Evolutionary conservation across 768 basidiomycete species (phyloP), one percentile per base, ranked within the genome.

Genomic region (Trametes meyenii): DNA sequence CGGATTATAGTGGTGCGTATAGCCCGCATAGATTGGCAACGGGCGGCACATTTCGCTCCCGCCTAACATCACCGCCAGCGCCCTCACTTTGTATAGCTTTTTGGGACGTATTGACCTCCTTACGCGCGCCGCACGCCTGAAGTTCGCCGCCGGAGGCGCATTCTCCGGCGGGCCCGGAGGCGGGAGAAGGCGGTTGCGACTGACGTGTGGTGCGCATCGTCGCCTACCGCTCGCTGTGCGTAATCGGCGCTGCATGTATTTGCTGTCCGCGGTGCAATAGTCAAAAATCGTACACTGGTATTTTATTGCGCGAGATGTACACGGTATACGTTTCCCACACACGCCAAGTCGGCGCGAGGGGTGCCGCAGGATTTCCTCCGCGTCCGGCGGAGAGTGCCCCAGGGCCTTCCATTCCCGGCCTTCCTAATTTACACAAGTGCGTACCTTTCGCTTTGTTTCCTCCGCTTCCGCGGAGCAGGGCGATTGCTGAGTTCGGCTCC

Each of bases 331-430:
- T 19, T 56, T 56, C 55, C 45, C 55, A 56, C 55, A 46, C 44
- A 48, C 19, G 55, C 55, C 55, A 38, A 39, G 46, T 50, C 50
- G 57, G 39, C 29, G 11, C 24, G 12, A 13, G 3, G 49, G 39
- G 49, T 49, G 57, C 57, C 51, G 49, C 21, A 23, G 48, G 16
- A 44, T 40, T 23, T 29, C 29, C 49, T 58, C 57, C 57, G 57
- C 57, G 40, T 14, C 26, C 24, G 57, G 57, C 57, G 57, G 57
- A 58, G n/a, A 33, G 35, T 40, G 19, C 45, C 24, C 21, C 36
- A 42, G 40, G 39, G n/a, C 40, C 57, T 58, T 58, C 57, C 57
- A 58, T 58, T 58, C 39, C 39, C 42, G n/a, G 40, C 49, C 42
- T 58, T 51, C 57, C 57, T 39, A 36, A 29, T 44, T 21, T 14